A percentile compares a stretch with the other conserved stretches of the same genome.
Conservation (phyloP, 2,329 filamentous ascomycete species). For the Escovopsis sp. region DNA sequence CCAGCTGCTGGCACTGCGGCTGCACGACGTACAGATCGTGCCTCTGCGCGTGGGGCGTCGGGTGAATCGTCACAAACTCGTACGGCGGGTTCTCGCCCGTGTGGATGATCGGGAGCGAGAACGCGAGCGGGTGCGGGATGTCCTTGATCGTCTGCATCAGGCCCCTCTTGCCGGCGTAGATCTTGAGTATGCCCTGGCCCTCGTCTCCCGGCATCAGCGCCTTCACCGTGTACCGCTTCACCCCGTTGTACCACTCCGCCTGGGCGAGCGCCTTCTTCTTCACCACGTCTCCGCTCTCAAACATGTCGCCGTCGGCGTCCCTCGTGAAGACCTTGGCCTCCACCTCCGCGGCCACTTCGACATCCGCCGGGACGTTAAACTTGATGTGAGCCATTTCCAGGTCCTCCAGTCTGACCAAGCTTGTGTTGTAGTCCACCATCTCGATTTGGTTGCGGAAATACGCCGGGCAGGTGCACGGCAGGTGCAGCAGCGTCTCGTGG, state of each 20-base stretch:
- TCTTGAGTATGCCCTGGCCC: slow-evolving; percentile 71
- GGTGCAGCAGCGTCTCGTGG: slow-evolving; percentile 69
- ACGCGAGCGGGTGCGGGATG: slow-evolving; percentile 81
- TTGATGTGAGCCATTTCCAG: slow-evolving; percentile 87
- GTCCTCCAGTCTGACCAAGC: slow-evolving; percentile 70
- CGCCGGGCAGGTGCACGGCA: slow-evolving; percentile 73
- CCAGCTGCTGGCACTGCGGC: slow-evolving; percentile 78
- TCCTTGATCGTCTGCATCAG: slow-evolving; percentile 97
- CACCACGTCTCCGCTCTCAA: slow-evolving; percentile 78
- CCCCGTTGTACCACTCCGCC: slow-evolving; percentile 75
- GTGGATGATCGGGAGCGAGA: slow-evolving; percentile 81
- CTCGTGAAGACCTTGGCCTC: slow-evolving; percentile 68
- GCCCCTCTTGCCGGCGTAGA: slow-evolving; percentile 88
- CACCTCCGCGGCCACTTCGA: slow-evolving; percentile 85
- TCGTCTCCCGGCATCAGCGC: slow-evolving; percentile 84
- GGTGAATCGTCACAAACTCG: slow-evolving; percentile 83
- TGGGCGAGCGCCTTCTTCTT: slow-evolving; percentile 81
- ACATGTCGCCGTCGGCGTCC: slow-evolving; percentile 80
- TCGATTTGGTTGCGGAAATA: slow-evolving; percentile 75
- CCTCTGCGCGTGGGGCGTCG: slow-evolving; percentile 91
- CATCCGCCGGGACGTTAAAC: slow-evolving; percentile 73
- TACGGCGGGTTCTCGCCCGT: slow-evolving; percentile 86
- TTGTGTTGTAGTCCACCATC: slow-evolving; percentile 84
- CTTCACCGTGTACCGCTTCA: slow-evolving; percentile 89
- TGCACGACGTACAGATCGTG: slow-evolving; percentile 96